Evolutionary conservation across 371 early-diverging fungal species (phyloP).

Genomic region (Lichtheimia ramosa): DNA sequence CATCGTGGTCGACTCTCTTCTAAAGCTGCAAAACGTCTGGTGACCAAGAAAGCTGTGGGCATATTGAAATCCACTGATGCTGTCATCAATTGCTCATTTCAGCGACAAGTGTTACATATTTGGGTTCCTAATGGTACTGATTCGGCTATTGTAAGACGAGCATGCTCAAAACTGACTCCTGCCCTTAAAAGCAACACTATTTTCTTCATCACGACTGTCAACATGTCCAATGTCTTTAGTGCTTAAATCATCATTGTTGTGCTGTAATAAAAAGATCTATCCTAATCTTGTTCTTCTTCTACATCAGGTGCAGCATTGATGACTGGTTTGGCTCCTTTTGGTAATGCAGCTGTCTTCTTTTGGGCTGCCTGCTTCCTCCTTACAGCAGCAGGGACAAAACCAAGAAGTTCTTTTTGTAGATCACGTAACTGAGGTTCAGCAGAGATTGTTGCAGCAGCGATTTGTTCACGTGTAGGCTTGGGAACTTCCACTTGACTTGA

Average conservation of each 20-base stretch:
- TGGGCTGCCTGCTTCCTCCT: conserved; percentile 53
- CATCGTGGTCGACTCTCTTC: conserved; percentile 36
- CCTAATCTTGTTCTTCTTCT: conserved; percentile 24
- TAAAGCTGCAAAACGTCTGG: conserved; percentile 36
- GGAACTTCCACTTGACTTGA: neutral
- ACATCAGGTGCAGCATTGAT: conserved; percentile 58
- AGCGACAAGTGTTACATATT: conserved; percentile 57
- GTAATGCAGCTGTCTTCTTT: conserved; percentile 39
- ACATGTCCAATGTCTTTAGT: conserved; percentile 13
- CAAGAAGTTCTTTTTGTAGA: conserved; percentile 61
- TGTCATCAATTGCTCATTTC: conserved; percentile 36
- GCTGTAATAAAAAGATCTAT: neutral
- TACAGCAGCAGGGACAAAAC: conserved; percentile 62
- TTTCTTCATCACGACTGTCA: conserved; percentile 28
- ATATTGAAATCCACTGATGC: conserved; percentile 38
- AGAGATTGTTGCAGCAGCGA: conserved; percentile 47
- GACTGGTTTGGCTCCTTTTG: conserved; percentile 43
- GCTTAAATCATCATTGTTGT: conserved; percentile 1
- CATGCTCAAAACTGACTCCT: conserved; percentile 11
- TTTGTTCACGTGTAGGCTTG: conserved; percentile 13
- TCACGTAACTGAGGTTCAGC: conserved; percentile 66
- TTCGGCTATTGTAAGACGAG: conserved; percentile 19
- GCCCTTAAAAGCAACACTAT: conserved; percentile 19
- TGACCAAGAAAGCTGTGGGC: conserved; percentile 47
- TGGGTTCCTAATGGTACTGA: conserved; percentile 51